phyloP scores from a whole-genome alignment of 345 rosid species.

The Eucalyptus sp. region DNA sequence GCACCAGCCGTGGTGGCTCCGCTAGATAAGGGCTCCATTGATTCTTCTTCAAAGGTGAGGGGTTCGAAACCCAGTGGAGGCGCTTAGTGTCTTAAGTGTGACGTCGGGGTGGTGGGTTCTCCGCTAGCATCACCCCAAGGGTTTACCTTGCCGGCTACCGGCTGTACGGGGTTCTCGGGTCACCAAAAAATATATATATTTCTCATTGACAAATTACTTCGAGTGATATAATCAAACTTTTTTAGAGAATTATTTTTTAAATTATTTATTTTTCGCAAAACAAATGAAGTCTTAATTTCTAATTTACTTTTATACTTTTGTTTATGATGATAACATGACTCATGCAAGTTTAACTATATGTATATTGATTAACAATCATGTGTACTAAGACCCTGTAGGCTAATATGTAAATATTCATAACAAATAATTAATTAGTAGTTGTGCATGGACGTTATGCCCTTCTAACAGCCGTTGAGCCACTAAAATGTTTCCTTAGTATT shows the following conservation, averaged over 20 bases:
- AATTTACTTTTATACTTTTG: background rate
- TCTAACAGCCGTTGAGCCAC: background rate
- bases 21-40: too few relatives aligned
- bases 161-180: too few relatives aligned
- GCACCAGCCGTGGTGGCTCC: too few relatives aligned
- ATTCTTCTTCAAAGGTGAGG: too few relatives aligned
- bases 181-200: too few relatives aligned
- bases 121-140: fast-evolving
- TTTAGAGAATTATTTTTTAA: background rate
- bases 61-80: too few relatives aligned
- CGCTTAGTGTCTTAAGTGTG: too few relatives aligned
- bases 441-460: background rate
- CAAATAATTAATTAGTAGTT: background rate
- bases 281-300: background rate
- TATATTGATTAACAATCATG: background rate
- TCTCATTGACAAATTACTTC: background rate
- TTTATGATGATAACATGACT: background rate
- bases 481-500: background rate
- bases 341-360: background rate
- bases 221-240: background rate
- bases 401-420: background rate
- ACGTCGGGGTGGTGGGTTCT: too few relatives aligned
- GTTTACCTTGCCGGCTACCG: too few relatives aligned
- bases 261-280: background rate
- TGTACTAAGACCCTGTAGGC: background rate